Percentiles rank a stretch among this genome's conserved stretches.
Evolutionary conservation across 345 rosid genomes (phyloP).

Genomic region (Linum lewisii): DNA sequence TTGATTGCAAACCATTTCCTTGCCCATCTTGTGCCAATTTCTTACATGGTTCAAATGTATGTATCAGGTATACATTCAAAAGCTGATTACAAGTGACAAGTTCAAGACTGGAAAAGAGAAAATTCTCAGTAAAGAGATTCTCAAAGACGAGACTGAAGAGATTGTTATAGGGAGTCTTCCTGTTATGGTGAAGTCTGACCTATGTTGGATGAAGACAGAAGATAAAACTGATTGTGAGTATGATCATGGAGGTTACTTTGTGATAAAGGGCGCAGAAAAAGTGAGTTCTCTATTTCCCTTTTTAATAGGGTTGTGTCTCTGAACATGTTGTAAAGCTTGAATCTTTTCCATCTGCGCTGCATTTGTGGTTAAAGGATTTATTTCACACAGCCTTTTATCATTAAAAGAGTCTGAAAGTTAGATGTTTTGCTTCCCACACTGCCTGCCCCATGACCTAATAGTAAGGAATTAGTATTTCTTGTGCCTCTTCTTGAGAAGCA

Average conservation of each 20-base stretch:
- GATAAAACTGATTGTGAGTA: constrained; percentile 71
- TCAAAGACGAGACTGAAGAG: constrained; percentile 33
- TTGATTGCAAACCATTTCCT: not conserved
- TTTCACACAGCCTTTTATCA: no score
- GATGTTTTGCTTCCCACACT: no score
- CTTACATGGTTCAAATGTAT: constrained; percentile 13
- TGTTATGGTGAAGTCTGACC: constrained; percentile 75
- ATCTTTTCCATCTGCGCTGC: no score
- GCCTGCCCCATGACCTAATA: no score
- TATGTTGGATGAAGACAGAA: constrained; percentile 53
- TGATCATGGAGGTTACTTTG: constrained; percentile 89
- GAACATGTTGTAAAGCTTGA: no score
- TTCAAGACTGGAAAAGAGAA: constrained; percentile 77
- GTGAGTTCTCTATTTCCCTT: constrained; percentile 25
- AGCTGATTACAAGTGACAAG: constrained; percentile 49
- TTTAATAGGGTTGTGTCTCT: not conserved
- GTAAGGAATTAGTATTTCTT: no score
- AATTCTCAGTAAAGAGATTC: constrained; percentile 27
- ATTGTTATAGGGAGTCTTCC: constrained; percentile 70
- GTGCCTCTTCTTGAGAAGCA: no score
- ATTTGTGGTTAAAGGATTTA: no score
- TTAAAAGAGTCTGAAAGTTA: no score
- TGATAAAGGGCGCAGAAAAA: constrained; percentile 92
- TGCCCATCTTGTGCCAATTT: constrained; percentile 4
- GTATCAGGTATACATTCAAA: constrained; percentile 46